Base-by-base conservation (phyloP, 2,329 filamentous ascomycete species). In the Apiospora aurea region DNA sequence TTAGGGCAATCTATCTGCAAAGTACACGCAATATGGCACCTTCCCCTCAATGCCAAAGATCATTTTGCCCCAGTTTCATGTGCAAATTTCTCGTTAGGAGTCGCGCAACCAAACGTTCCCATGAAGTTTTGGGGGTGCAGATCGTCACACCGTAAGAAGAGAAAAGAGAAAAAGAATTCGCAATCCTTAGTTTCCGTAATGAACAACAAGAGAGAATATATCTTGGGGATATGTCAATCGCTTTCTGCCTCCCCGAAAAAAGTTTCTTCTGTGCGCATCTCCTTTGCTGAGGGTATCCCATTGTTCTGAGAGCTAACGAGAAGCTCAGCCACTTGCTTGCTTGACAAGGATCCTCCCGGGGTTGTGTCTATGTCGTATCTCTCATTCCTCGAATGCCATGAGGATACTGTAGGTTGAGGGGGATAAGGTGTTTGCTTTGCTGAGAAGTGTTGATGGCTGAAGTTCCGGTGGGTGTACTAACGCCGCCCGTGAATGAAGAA, bases 61-160 rank as follows among this genome's bases (percentile, higher is more conserved):
- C 18, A 64, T 41, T 41, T 64, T 64, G 57, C 57, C 57, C 26
- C 57, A 41, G n/a, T 29, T 16, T 64, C 34, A 41, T 64, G 57
- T 41, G 57, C 34, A 64, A 41, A 41, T 64, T 38, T 41, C 29
- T 64, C 57, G 11, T 64, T 18, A 8, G 34, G 57, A 64, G 57
- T 18, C 34, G 34, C 34, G 34, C 34, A 34, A 64, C 57, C 57
- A 64, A n/a, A 13, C 64, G 47, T 49, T 69, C 72, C 70, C 71
- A 57, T 73, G 71, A 70, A 38, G 5, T 38, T 70, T 44, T 38
- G 69, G 21, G 21, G 34, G 57, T 41, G 21, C 18, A 41, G 29
- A 24, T 64, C 34, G 34, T 64, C 10, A 16, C 10, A 16, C 29
- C 53, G 29, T 8, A 13, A 64, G 57, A 64, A 64, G 38, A 64